A percentile compares a stretch with the other conserved stretches of the same genome.
Evolutionary conservation across 495 filamentous ascomycete species (phyloP).

Genomic region (Hyaloscypha hepaticicola): DNA sequence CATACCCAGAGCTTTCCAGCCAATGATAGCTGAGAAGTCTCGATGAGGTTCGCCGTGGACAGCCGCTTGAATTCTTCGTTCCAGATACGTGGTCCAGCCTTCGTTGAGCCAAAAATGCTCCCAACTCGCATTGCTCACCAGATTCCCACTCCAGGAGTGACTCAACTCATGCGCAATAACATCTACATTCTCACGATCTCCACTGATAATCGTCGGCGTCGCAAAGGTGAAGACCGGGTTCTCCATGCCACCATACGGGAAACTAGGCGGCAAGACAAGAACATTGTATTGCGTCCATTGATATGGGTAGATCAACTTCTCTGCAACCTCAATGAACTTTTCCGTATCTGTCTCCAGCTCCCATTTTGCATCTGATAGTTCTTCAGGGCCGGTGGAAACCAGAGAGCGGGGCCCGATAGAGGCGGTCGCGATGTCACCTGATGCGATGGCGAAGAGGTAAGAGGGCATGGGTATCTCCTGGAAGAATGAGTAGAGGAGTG

Average conservation of each 20-base stretch:
- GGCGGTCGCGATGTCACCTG: conserved; percentile 82
- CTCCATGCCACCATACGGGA: conserved; percentile 89
- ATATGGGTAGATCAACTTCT: conserved; percentile 86
- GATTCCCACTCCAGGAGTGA: conserved; percentile 91
- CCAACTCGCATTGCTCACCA: conserved; percentile 89
- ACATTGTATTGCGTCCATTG: conserved; percentile 95
- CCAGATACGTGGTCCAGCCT: conserved; percentile 93
- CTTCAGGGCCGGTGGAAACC: conserved; percentile 84
- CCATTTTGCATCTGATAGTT: conserved; percentile 79
- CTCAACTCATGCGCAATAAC: conserved; percentile 94
- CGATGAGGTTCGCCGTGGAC: conserved; percentile 80
- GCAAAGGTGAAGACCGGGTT: conserved; percentile 93
- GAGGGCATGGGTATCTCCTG: conserved; percentile 91
- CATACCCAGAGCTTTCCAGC: conserved; percentile 62
- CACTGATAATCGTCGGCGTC: conserved; percentile 87
- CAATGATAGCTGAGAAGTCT: conserved; percentile 91
- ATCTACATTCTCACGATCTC: conserved; percentile 91
- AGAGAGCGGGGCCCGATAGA: conserved; percentile 80
- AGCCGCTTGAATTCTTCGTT: conserved; percentile 68
- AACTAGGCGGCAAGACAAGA: conserved; percentile 83
- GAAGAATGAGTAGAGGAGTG: conserved; percentile 73
- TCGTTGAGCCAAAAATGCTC: conserved; percentile 98
- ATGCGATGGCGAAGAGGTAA: conserved; percentile 90
- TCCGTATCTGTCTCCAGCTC: conserved; percentile 89
- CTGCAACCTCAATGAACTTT: conserved; percentile 83